Evolutionary conservation across 2,329 filamentous ascomycete genomes (phyloP).

Genomic region (Sporothrix protearum): DNA sequence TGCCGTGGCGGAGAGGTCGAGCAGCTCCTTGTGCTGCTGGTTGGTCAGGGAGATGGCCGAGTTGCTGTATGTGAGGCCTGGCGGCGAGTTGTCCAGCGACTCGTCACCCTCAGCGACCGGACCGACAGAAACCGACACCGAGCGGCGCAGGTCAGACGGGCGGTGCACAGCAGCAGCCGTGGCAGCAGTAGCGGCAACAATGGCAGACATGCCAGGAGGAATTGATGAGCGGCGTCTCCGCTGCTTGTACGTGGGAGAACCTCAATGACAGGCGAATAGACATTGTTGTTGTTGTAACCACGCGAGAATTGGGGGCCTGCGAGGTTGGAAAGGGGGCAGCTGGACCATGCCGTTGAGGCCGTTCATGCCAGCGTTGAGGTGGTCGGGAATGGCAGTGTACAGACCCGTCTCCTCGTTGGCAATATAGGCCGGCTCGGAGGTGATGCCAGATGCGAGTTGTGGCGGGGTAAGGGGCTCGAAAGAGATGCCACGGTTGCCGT

Average conservation of each 20-base stretch:
- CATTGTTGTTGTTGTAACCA: slow-evolving; percentile 68
- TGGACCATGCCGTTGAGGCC: slow-evolving; percentile 87
- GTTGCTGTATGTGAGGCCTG: slow-evolving; percentile 69
- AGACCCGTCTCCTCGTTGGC: slow-evolving; percentile 96
- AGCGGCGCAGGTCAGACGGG: slow-evolving; percentile 86
- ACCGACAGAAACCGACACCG: slow-evolving; percentile 81
- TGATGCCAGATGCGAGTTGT: slow-evolving; percentile 77
- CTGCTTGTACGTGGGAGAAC: slow-evolving; percentile 98
- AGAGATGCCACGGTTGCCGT: slow-evolving; percentile 91
- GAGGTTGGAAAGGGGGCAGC: slow-evolving; percentile 80
- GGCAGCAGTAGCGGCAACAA: slow-evolving; percentile 58
- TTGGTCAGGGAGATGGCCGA: slow-evolving; percentile 59
- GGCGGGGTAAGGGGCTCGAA: slow-evolving; percentile 97
- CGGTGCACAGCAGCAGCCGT: slow-evolving; percentile 55
- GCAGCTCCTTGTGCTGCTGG: slow-evolving; percentile 72
- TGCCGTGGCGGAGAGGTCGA: slow-evolving; percentile 87
- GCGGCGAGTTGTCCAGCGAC: slow-evolving; percentile 72
- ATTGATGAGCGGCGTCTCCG: slow-evolving; percentile 89
- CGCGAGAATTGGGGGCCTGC: slow-evolving; percentile 75
- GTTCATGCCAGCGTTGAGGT: slow-evolving; percentile 65
- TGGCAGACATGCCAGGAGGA: slow-evolving; percentile 69
- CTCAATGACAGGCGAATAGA: slow-evolving; percentile 86
- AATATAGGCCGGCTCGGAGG: slow-evolving; percentile 91
- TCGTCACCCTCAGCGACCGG: slow-evolving; percentile 78
- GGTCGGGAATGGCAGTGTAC: slow-evolving; percentile 91